A percentile compares a stretch with the other conserved stretches of the same genome.
Conservation (phyloP, 805 yeast genomes). For the Spathaspora hagerdaliae region DNA sequence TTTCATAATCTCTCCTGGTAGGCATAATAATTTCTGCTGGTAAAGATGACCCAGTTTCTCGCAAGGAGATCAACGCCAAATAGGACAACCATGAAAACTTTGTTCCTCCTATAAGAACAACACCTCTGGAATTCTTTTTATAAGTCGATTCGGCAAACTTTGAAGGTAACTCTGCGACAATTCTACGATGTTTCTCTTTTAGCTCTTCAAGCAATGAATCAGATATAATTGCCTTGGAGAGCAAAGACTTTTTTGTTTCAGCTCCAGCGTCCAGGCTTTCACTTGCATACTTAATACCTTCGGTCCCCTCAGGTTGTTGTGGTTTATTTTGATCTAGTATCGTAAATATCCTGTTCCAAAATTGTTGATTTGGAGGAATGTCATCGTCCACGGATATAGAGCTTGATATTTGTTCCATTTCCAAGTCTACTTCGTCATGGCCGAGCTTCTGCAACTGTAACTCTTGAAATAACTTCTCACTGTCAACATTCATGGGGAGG, state of each 20-base stretch:
- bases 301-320: neutral
- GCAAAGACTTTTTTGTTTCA: conserved; percentile 20
- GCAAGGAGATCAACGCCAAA: conserved; percentile 24
- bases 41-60: conserved; percentile 34
- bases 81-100: conserved; percentile 34
- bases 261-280: conserved; percentile 15
- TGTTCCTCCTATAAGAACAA: conserved; percentile 34
- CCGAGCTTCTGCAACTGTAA: neutral
- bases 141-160: conserved; percentile 15
- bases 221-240: conserved; percentile 22
- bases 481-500: neutral
- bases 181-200: conserved; percentile 16
- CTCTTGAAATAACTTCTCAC: neutral
- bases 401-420: conserved; percentile 1
- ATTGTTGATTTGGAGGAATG: conserved; percentile 13
- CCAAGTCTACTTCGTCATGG: conserved; percentile 1
- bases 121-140: conserved; percentile 22
- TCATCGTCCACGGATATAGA: neutral
- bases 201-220: conserved; percentile 19
- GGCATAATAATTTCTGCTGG: conserved; percentile 40
- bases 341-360: conserved; percentile 25
- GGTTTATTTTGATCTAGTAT: conserved; percentile 17
- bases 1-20: conserved; percentile 25
- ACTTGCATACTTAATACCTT: conserved; percentile 15
- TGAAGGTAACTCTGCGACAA: conserved; percentile 19